These are phyloP conservation scores for Saccharum officinarum DNA, from an alignment of 176 grass and related monocot genomes.

Conservation along the genomic window DNA sequence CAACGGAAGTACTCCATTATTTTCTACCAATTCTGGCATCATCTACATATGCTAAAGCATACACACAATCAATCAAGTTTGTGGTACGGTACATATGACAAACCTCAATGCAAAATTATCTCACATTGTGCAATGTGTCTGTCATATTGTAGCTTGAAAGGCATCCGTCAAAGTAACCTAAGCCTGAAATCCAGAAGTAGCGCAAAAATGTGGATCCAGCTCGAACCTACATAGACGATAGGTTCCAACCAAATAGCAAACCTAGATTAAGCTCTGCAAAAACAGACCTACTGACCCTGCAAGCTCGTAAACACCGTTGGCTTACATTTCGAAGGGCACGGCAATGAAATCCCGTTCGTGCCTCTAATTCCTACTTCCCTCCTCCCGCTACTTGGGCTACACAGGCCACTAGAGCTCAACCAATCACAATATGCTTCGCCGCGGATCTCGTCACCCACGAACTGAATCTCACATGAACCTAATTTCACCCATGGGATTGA, in stretches of 20 bases:
- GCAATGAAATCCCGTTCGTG: not conserved
- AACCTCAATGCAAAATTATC: not conserved
- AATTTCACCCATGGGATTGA: not conserved
- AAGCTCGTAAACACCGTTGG: not conserved
- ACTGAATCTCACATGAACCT: not conserved
- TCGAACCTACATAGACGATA: not conserved
- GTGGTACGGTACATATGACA: not conserved
- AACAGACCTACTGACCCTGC: not conserved
- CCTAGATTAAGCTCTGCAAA: not conserved
- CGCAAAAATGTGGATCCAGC: not conserved
- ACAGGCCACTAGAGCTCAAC: not conserved
- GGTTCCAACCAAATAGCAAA: constrained; percentile 8
- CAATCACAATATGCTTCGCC: not conserved
- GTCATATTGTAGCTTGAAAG: not conserved
- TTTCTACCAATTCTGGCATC: not conserved
- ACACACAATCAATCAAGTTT: not conserved
- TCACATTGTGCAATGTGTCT: not conserved
- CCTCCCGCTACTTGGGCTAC: not conserved
- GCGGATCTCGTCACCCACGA: constrained; percentile 26
- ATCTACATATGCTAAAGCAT: not conserved
- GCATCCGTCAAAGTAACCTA: not conserved
- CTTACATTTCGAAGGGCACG: not conserved
- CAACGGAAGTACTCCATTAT: not conserved
- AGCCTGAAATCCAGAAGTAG: not conserved
- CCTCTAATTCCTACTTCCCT: constrained; percentile 7